These are phyloP conservation scores for Mycena sp. DNA, from an alignment of 1,284 basidiomycete species.

Conservation along the genomic window DNA sequence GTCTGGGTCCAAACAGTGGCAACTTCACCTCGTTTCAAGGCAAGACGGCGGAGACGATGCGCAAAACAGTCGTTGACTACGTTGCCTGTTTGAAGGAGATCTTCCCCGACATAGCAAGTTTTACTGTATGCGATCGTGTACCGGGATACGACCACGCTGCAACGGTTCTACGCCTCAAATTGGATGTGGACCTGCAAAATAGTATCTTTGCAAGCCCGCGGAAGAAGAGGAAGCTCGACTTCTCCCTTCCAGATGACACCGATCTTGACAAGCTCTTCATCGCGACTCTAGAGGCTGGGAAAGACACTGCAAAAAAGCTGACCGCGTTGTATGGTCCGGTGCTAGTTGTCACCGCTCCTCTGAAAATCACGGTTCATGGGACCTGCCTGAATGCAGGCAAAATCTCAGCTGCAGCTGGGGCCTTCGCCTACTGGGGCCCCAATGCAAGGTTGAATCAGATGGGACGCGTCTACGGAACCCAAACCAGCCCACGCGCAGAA, in stretches of 20 bases:
- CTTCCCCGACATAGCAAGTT: not conserved
- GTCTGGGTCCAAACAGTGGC: not conserved
- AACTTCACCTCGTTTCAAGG: conserved; percentile 6
- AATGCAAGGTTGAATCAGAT: not conserved
- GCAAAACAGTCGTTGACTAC: conserved; percentile 3
- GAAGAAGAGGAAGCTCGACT: not conserved
- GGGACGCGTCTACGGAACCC: not conserved
- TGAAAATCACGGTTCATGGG: not conserved
- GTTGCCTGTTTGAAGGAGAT: not conserved
- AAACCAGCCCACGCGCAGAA: not conserved
- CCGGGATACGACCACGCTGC: conserved; percentile 2
- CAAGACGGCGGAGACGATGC: not conserved
- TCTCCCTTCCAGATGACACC: not conserved
- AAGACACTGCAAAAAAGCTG: conserved; percentile 6
- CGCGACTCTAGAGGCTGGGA: not conserved
- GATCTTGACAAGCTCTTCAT: not conserved
- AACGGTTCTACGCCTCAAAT: not conserved
- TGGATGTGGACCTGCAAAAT: not conserved
- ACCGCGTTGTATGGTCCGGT: conserved; percentile 32
- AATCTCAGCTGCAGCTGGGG: not conserved
- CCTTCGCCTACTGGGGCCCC: not conserved
- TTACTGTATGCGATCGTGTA: not conserved
- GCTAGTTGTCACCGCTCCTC: not conserved
- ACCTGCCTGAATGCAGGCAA: conserved; percentile 4
- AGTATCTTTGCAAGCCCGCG: not conserved